These are phyloP conservation scores for Setaria italica DNA, from an alignment of 202 grass and related monocot genomes.

Conservation along the genomic window DNA sequence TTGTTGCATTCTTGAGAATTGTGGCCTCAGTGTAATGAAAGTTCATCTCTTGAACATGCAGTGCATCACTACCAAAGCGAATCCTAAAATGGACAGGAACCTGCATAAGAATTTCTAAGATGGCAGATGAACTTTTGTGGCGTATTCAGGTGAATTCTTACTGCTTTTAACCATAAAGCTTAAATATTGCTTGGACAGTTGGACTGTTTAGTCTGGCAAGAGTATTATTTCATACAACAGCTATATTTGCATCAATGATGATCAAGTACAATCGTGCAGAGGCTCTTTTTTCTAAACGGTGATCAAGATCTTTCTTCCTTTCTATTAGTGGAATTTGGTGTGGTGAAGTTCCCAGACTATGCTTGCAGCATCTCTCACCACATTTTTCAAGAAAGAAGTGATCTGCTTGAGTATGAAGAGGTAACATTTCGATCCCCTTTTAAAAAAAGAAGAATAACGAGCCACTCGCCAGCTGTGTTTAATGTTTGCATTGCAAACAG, in stretches of 20 bases:
- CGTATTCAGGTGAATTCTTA: conserved; percentile 70
- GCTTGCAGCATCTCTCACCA: conserved; percentile 59
- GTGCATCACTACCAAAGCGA: conserved; percentile 61
- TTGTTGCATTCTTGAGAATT: conserved; percentile 48
- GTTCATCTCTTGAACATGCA: conserved; percentile 51
- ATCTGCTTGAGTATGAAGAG: conserved; percentile 87
- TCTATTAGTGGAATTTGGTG: conserved; percentile 87
- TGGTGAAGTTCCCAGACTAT: conserved; percentile 86
- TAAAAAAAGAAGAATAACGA: neutral
- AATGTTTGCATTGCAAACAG: conserved; percentile 53
- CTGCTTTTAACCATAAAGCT: conserved; percentile 22
- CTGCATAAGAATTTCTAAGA: conserved; percentile 69
- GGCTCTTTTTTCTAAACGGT: conserved; percentile 93
- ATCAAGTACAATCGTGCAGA: conserved; percentile 56
- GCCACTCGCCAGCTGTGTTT: neutral
- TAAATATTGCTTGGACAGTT: conserved; percentile 36
- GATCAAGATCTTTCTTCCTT: conserved; percentile 96
- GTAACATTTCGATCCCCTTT: conserved; percentile 46
- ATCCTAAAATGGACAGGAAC: conserved; percentile 65
- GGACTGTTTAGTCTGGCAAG: conserved; percentile 36
- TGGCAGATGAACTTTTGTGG: conserved; percentile 78
- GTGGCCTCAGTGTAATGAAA: neutral
- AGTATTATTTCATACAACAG: conserved; percentile 38
- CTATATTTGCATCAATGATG: conserved; percentile 36
- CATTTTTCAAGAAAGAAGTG: conserved; percentile 68